Evolutionary conservation across 495 filamentous ascomycete species (phyloP).

Genomic region (Penicillium argentinense): DNA sequence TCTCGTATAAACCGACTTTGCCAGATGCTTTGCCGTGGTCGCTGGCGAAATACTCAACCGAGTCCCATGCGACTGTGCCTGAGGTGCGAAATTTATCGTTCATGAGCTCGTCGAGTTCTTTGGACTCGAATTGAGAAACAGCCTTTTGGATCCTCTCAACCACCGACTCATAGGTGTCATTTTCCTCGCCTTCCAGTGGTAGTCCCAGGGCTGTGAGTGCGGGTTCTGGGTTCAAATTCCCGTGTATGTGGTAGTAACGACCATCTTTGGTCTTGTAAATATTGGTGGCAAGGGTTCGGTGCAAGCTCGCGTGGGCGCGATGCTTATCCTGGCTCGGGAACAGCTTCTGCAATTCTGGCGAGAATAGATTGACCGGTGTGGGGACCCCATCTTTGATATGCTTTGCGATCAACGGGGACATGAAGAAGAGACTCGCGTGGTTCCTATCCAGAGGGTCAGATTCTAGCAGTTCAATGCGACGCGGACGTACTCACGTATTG

Average conservation of each 20-base stretch:
- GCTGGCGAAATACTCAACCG: constrained; percentile 44
- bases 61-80: constrained; percentile 48
- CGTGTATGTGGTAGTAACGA: constrained; percentile 53
- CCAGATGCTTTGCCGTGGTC: constrained; percentile 54
- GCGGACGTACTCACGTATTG: constrained; percentile 46
- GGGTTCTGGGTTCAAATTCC: constrained; percentile 48
- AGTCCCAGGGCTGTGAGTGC: constrained; percentile 44
- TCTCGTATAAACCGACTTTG: constrained; percentile 48
- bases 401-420: neutral
- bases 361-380: neutral
- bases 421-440: neutral
- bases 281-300: constrained; percentile 37
- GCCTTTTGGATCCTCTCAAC: constrained; percentile 1
- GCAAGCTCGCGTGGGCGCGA: neutral
- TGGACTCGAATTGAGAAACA: constrained; percentile 1
- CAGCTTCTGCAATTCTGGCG: neutral
- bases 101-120: constrained; percentile 41
- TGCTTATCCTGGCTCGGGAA: constrained; percentile 1
- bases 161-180: neutral
- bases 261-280: constrained; percentile 54
- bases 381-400: neutral
- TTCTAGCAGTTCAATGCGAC: neutral
- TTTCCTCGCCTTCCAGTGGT: constrained; percentile 9
- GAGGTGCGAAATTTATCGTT: constrained; percentile 53
- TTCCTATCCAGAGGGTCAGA: neutral